Evolutionary conservation across 129 eudicot genomes (phyloP), one percentile per base, ranked within the genome.

Genomic region (Centella asiatica): DNA sequence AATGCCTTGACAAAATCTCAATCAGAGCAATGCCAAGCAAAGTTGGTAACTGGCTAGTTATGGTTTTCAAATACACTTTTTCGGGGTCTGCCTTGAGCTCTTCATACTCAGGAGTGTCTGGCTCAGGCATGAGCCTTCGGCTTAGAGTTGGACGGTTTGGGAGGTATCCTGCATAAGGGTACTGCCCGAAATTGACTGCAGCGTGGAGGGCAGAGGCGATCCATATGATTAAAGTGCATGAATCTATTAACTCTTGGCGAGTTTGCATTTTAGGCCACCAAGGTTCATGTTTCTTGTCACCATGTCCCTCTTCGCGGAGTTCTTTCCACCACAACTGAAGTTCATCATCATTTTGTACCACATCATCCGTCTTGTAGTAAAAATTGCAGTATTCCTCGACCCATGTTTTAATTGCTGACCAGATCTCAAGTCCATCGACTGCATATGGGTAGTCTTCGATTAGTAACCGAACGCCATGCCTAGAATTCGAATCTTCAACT

Each of bases 321-420:
- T 87, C 95, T 13, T 76, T 60, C 95, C 95, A 87, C 95, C 95
- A 87, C 28, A 77, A 62, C 37, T 78, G 95, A 3, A 87, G 83
- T 57, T 77, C 95, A 0, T 19, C 28, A 68, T 80, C 90, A 1
- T 56, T 22, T 32, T 65, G 67, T 13, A 86, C 74, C 55, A 49
- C 39, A 18, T 74, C 70, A 31, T 82, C 84, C 0, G 60, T 50
- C 46, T 64, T 57, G 59, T 86, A 86, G 84, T 86, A 86, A 60
- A 73, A 63, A 7, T 12, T 63, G 69, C 83, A 76, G 29, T 82
- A 86, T 22, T 85, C 89, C 15, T 64, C 60, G 0, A 86, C 87
- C 90, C 89, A 82, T 37, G 78, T 32, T 75, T 82, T 69, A 40
- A 82, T 86, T 29, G 95, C 84, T 14, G 74, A 66, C 89, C 95